Base-by-base conservation (phyloP, 352 stramenopile genomes). In the Globisporangium cederbergense region DNA sequence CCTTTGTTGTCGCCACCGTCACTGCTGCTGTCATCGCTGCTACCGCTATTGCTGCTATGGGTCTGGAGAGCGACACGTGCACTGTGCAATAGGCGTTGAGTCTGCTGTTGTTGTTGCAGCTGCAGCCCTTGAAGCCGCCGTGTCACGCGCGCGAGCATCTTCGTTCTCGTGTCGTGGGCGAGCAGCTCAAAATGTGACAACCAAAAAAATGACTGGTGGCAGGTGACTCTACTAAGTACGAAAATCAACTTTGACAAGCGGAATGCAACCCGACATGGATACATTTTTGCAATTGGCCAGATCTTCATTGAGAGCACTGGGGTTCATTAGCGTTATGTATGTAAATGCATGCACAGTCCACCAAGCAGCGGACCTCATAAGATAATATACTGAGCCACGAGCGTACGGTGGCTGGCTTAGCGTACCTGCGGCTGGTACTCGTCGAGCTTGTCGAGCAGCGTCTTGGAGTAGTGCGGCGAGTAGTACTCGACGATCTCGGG, bases 401-500 rank as follows among this genome's bases (percentile, higher is more conserved):
- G 9, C 36, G 36, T 14, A 42, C 36, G 36, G 36, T 25, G 18
- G 13, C 18, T 10, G 5, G 6, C 49, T 71, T 88, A 95, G 71
- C 82, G 85, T 55, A 92, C 84, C 53, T 96, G 86, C 16, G 92
- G 93, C 69, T 97, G 88, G 71, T 92, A 98, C 62, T 98, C 95
- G 61, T 98, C 95, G 45, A 98, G 86, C 73, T 98, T 98, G 71
- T 98, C 89, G 20, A 98, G 76, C n/a, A 98, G 79, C 56, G 90
- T 96, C 77, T 98, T 98, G 60, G 89, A 97, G 77, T 98, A 98
- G 68, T 98, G 96, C 30, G 93, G 93, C 60, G 90, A 97, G 77
- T 98, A 98, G 71, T 98, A 98, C 75, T 98, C 91, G 54, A 98
- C 95, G 56, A 98, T 97, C 70, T 98, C 95, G 0, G 92, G 91